Conservation (phyloP, 2,329 filamentous ascomycete species). For the Chrysoporthe cubensis region DNA sequence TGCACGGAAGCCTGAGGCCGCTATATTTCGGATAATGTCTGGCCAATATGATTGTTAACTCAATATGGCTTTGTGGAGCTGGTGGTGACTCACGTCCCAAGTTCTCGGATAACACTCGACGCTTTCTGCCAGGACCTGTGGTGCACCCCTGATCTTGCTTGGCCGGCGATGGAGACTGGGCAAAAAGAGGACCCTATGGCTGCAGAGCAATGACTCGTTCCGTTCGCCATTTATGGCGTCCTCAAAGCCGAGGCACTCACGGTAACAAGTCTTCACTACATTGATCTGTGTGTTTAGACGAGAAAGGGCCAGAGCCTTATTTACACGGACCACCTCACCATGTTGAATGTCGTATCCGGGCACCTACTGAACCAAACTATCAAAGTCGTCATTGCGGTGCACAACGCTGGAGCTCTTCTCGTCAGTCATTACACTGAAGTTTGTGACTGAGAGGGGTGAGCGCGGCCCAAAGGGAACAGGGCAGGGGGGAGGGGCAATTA, state of each 20-base stretch:
- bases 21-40: background rate
- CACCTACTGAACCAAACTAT: conserved; percentile 9
- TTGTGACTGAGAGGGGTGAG: conserved; percentile 14
- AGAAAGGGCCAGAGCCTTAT: conserved; percentile 6
- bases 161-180: too few species aligned
- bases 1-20: background rate
- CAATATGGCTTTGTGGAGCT: background rate
- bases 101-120: background rate
- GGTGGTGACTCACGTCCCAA: background rate
- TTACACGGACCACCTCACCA: conserved; percentile 17
- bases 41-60: background rate
- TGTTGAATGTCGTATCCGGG: background rate
- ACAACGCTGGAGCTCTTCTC: conserved; percentile 11
- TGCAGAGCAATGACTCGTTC: too few species aligned
- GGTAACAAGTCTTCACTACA: too few species aligned
- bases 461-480: conserved; percentile 10
- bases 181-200: too few species aligned
- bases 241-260: too few species aligned
- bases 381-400: conserved; percentile 20
- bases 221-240: too few species aligned
- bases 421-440: conserved; percentile 21
- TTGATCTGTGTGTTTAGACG: background rate
- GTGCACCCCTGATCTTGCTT: too few species aligned
- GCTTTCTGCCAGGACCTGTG: too few species aligned
- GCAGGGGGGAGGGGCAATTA: conserved; percentile 11